Conservation (phyloP, 192 early-diverging fungal genomes). For the Mycoemilia scoparia region DNA sequence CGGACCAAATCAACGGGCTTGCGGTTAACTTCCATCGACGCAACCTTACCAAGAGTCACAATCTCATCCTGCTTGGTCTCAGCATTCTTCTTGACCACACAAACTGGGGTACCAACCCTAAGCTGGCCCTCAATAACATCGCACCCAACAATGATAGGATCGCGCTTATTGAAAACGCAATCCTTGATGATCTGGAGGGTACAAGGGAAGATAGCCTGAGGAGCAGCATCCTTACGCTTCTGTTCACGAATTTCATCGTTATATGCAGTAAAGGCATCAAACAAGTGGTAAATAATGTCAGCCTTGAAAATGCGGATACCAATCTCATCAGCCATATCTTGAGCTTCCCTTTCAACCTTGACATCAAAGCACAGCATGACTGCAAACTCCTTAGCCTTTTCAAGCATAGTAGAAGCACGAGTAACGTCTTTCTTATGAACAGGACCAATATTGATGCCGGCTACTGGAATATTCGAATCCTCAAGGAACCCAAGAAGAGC, state of each 20-base stretch:
- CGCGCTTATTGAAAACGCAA: constrained; percentile 83
- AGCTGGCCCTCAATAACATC: constrained; percentile 88
- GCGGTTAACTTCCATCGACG: constrained; percentile 83
- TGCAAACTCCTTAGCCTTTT: constrained; percentile 70
- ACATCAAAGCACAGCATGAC: constrained; percentile 81
- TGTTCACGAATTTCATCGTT: constrained; percentile 57
- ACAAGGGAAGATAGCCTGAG: constrained; percentile 93
- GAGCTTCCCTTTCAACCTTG: constrained; percentile 77
- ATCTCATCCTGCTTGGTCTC: constrained; percentile 55
- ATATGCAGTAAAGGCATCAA: constrained; percentile 81
- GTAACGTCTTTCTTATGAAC: constrained; percentile 96
- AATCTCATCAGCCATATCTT: constrained; percentile 74
- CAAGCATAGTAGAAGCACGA: constrained; percentile 79
- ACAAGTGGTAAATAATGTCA: constrained; percentile 99
- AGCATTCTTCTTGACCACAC: constrained; percentile 57
- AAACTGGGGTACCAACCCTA: constrained; percentile 78
- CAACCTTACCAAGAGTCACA: constrained; percentile 68
- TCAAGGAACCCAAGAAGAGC: constrained; percentile 88
- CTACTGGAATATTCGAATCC: constrained; percentile 82
- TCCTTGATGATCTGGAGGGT: constrained; percentile 71
- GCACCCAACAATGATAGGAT: constrained; percentile 87
- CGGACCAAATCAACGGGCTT: constrained; percentile 65
- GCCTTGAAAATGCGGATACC: constrained; percentile 88
- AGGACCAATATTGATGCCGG: constrained; percentile 91
- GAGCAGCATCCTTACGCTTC: constrained; percentile 70